Evolutionary conservation across 176 grass and related monocot genomes (phyloP).

Genomic region (maize (Zea mays)): Zm-B73-REFERENCE-NAM-5.0 NC_050104.1:14336501-14337000

Average conservation of each 20-base stretch:
- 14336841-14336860: background rate
- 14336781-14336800: background rate
- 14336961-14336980: background rate
- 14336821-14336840: conserved; percentile 3
- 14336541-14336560: conserved; percentile 49
- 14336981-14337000: background rate
- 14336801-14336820: background rate
- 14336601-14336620: conserved; percentile 29
- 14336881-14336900: background rate
- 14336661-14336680: conserved; percentile 16
- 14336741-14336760: no score
- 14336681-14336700: conserved; percentile 38
- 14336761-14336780: background rate
- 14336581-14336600: conserved; percentile 28
- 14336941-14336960: background rate
- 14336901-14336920: background rate
- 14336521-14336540: conserved; percentile 25
- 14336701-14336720: background rate
- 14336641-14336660: conserved; percentile 12
- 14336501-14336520: conserved; percentile 49
- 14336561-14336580: conserved; percentile 40
- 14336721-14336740: background rate
- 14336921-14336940: background rate
- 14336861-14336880: background rate
- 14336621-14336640: conserved; percentile 16